Evolutionary conservation across 805 yeast genomes (phyloP).

Genomic region (Saccharomycopsis fodiens): DNA sequence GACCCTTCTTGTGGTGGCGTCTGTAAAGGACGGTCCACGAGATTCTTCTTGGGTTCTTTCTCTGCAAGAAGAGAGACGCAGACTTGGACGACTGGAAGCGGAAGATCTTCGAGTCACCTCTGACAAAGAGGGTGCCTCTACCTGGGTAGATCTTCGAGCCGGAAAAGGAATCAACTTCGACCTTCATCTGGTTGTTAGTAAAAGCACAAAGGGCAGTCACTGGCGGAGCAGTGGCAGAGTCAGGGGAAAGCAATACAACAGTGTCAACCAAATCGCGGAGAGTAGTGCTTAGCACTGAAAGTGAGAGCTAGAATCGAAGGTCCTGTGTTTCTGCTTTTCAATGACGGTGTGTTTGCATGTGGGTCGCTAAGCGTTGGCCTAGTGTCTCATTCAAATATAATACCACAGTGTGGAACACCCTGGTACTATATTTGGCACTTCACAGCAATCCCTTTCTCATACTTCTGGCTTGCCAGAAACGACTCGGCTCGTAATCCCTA

Average conservation of each 20-base stretch:
- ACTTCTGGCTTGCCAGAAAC: too few species aligned
- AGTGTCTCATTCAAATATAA: too few species aligned
- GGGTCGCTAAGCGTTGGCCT: too few species aligned
- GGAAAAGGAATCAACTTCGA: slow-evolving; percentile 99
- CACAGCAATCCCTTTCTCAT: too few species aligned
- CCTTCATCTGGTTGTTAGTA: too few species aligned
- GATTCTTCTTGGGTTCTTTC: slow-evolving; percentile 99
- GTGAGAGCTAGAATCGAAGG: too few species aligned
- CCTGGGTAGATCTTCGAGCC: slow-evolving; percentile 99
- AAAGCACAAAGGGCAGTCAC: not conserved
- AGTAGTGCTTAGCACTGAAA: too few species aligned
- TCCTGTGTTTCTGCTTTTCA: too few species aligned
- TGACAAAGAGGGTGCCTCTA: slow-evolving; percentile 97
- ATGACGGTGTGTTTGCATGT: too few species aligned
- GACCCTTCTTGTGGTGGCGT: slow-evolving; percentile 99
- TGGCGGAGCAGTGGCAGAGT: not conserved
- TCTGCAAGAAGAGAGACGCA: slow-evolving; percentile 96
- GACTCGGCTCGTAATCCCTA: too few species aligned
- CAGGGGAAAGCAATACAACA: slow-evolving; percentile 4
- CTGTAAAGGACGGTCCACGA: slow-evolving; percentile 99
- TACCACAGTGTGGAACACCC: too few species aligned
- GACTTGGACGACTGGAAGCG: slow-evolving; percentile 98
- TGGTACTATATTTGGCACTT: too few species aligned
- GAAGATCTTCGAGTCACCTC: slow-evolving; percentile 99
- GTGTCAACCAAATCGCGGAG: not conserved